Percentiles rank a stretch among this genome's conserved stretches.
These are phyloP conservation scores for Fusarium praegraminearum DNA, from an alignment of 2,329 filamentous ascomycete genomes.

Conservation along the genomic window DNA sequence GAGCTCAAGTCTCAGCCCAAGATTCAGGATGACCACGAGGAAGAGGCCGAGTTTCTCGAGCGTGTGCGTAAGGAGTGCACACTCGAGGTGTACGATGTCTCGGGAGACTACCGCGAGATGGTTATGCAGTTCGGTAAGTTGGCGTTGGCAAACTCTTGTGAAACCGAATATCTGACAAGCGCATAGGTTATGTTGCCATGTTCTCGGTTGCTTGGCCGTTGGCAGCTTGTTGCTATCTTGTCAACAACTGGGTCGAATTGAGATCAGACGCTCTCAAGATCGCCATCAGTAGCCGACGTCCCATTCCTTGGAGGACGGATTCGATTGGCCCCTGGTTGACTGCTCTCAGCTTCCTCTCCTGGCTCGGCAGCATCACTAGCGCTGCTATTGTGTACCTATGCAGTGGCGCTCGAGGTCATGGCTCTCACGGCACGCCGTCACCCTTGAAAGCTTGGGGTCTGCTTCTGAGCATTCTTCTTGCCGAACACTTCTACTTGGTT, in stretches of 20 bases:
- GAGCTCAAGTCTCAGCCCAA: conserved; percentile 73
- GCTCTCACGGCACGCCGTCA: conserved; percentile 73
- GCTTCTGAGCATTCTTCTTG: conserved; percentile 83
- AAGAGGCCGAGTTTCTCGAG: conserved; percentile 83
- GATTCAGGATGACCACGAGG: conserved; percentile 71
- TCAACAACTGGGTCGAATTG: conserved; percentile 97
- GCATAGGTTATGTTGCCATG: conserved; percentile 81
- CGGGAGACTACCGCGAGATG: conserved; percentile 93
- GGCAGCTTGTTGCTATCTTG: conserved; percentile 86
- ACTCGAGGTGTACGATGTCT: conserved; percentile 88
- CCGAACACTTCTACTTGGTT: conserved; percentile 90
- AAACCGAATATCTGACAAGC: conserved; percentile 11
- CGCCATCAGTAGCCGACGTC: conserved; percentile 86
- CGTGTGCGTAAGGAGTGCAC: conserved; percentile 86
- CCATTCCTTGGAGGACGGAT: conserved; percentile 89
- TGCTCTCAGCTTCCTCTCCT: conserved; percentile 88
- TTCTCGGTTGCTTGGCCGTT: conserved; percentile 96
- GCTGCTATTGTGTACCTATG: conserved; percentile 93
- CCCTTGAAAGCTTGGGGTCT: conserved; percentile 84
- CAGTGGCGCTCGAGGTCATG: conserved; percentile 71
- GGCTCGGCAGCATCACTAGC: conserved; percentile 90
- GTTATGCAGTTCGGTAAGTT: conserved; percentile 77
- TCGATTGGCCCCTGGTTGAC: conserved; percentile 95
- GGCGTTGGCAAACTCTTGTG: background rate
- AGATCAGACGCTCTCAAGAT: conserved; percentile 96